Percentiles rank a stretch among this genome's conserved stretches.
These are phyloP conservation scores for Zoysia matrella DNA, from an alignment of 202 grass and related monocot species.

Conservation along the genomic window DNA sequence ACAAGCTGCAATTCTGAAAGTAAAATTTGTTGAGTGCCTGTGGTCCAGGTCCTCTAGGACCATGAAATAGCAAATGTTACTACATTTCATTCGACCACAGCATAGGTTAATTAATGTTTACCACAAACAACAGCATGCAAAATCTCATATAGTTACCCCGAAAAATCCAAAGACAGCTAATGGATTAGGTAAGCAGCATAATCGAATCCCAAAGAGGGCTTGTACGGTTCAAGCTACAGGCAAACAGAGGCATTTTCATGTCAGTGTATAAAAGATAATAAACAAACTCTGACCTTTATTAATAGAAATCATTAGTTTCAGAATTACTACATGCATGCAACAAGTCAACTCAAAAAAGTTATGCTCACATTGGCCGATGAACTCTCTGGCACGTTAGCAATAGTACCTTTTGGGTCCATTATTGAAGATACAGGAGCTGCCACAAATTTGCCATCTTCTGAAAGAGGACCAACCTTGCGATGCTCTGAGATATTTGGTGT, in stretches of 20 bases:
- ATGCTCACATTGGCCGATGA: conserved; percentile 30
- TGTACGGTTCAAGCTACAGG: conserved; percentile 72
- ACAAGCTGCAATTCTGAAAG: not conserved
- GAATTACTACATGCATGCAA: not conserved
- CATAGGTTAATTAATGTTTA: no score
- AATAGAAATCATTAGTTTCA: conserved; percentile 3
- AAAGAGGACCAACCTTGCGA: no score
- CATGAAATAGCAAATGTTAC: conserved; percentile 2
- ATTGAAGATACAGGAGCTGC: no score
- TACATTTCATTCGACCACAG: no score
- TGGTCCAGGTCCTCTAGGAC: not conserved
- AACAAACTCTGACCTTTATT: conserved; percentile 1
- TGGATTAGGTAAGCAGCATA: no score
- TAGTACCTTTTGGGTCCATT: no score
- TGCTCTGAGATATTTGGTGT: no score
- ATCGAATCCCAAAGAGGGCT: conserved; percentile 48
- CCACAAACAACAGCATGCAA: no score
- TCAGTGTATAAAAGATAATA: conserved; percentile 8
- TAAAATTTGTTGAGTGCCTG: conserved; percentile 13
- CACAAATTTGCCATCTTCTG: no score
- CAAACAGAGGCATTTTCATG: conserved; percentile 18
- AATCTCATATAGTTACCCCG: no score
- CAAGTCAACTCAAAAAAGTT: not conserved
- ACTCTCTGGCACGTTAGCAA: no score
- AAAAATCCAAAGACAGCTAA: no score